phyloP scores from a whole-genome alignment of 164 flowering plant species.

The Berberis thunbergii region DNA sequence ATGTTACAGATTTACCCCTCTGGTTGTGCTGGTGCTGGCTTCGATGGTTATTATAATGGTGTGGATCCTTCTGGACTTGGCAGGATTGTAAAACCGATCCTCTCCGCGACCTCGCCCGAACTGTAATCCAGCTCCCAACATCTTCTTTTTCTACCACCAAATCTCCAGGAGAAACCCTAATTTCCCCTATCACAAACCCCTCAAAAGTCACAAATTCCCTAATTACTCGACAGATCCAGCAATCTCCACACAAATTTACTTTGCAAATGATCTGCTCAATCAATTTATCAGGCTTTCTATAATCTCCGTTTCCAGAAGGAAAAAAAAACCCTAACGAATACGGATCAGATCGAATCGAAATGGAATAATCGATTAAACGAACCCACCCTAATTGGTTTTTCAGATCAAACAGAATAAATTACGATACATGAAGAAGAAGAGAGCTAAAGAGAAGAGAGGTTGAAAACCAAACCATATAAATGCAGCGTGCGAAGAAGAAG shows the following conservation, averaged over 20 bases:
- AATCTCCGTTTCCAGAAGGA: too few relatives aligned
- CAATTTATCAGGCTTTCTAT: too few relatives aligned
- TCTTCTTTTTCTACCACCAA: conserved; percentile 10
- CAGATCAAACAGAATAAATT: too few relatives aligned
- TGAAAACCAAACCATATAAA: too few relatives aligned
- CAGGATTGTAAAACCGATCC: conserved; percentile 40
- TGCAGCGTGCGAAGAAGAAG: too few relatives aligned
- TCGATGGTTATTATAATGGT: conserved; percentile 2
- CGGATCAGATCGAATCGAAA: too few relatives aligned
- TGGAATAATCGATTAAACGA: too few relatives aligned
- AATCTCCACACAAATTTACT: conserved; percentile 15
- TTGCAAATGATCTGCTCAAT: too few relatives aligned
- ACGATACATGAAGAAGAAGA: too few relatives aligned
- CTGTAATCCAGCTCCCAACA: conserved; percentile 52
- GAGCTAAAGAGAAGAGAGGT: too few relatives aligned
- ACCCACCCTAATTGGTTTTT: too few relatives aligned
- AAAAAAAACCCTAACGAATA: too few relatives aligned
- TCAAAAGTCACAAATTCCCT: conserved; percentile 1
- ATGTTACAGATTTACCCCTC: conserved; percentile 14
- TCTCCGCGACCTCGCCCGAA: conserved; percentile 34
- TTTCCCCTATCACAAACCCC: conserved; percentile 4
- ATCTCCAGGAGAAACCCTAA: conserved; percentile 10
- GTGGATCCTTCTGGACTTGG: conserved; percentile 26
- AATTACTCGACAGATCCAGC: background rate
- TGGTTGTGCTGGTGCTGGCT: conserved; percentile 7